A percentile compares a stretch with the other conserved stretches of the same genome.
Conservation (phyloP, 1,139 yeast species). For the Sugiyamaella neomexicana region DNA sequence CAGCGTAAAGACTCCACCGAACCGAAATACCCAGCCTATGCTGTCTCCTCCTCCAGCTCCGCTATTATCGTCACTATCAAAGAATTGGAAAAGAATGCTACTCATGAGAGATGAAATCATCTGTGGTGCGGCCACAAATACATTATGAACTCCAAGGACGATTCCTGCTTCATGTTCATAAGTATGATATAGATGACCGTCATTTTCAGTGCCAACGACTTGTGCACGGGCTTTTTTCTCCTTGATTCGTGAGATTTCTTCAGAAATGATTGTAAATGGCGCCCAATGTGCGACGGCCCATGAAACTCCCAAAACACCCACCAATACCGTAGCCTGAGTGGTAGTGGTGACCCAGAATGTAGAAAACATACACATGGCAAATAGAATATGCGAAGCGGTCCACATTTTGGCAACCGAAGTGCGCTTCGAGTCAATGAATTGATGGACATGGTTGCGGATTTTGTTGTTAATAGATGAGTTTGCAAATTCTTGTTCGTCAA, state of each 20-base stretch:
- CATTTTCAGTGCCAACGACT: slow-evolving; percentile 12
- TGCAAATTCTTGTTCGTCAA: neutral
- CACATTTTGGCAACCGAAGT: slow-evolving; percentile 34
- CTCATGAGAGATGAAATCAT: slow-evolving; percentile 41
- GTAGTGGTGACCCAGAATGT: slow-evolving; percentile 37
- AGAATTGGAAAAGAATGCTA: slow-evolving; percentile 38
- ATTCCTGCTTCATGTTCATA: slow-evolving; percentile 41
- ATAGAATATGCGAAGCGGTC: slow-evolving; percentile 39
- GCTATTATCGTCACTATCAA: slow-evolving; percentile 29
- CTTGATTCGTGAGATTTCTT: slow-evolving; percentile 38
- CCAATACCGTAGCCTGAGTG: slow-evolving; percentile 36
- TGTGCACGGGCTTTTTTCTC: slow-evolving; percentile 28
- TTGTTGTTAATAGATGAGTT: neutral
- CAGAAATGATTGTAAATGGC: slow-evolving; percentile 43
- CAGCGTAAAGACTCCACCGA: slow-evolving; percentile 41
- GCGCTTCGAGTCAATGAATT: slow-evolving; percentile 6
- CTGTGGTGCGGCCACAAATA: slow-evolving; percentile 44
- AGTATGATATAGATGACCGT: slow-evolving; percentile 18
- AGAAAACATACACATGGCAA: slow-evolving; percentile 37
- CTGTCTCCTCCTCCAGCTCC: slow-evolving; percentile 38
- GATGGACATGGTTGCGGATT: neutral
- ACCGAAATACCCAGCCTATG: slow-evolving; percentile 42
- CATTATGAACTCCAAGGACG: slow-evolving; percentile 44
- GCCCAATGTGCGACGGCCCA: slow-evolving; percentile 48
- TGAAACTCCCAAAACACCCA: slow-evolving; percentile 41